Conservation (phyloP, 352 stramenopile species). For the Globisporangium rhizosaccharum region DNA sequence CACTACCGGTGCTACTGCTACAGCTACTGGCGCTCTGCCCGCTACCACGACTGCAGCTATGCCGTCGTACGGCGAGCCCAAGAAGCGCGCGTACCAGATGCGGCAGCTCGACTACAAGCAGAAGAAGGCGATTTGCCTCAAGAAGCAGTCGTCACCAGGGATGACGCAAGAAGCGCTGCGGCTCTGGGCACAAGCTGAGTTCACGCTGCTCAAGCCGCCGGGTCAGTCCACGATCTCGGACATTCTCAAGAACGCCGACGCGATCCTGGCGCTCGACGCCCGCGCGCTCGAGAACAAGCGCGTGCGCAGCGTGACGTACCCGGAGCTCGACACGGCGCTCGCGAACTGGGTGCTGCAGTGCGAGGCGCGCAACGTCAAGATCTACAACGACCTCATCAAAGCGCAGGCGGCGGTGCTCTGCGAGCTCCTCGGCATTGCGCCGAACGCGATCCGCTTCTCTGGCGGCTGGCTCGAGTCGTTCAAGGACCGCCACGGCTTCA, state of each 20-base stretch:
- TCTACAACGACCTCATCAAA: slow-evolving; percentile 3
- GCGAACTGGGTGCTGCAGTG: slow-evolving; percentile 5
- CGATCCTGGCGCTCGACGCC: not conserved
- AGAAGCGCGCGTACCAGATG: slow-evolving; percentile 4
- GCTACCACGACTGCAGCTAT: not conserved
- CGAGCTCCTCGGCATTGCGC: not conserved
- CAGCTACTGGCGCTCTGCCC: not conserved
- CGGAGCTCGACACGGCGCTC: slow-evolving; percentile 4
- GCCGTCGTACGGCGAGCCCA: not conserved
- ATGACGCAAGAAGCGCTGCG: slow-evolving; percentile 7
- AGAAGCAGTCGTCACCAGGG: slow-evolving; percentile 1
- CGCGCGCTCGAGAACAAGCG: slow-evolving; percentile 7
- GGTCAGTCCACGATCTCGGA: slow-evolving; percentile 5
- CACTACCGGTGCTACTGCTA: not conserved
- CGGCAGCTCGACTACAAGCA: slow-evolving; percentile 5
- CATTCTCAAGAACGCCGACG: slow-evolving; percentile 4
- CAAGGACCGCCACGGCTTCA: slow-evolving; percentile 7
- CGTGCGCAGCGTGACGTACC: not conserved
- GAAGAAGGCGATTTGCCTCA: slow-evolving; percentile 5
- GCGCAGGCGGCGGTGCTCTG: not conserved
- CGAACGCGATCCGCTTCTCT: slow-evolving; percentile 2
- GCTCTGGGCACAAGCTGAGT: slow-evolving; percentile 2
- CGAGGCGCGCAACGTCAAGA: slow-evolving; percentile 1
- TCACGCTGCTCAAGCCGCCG: not conserved
- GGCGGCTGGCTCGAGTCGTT: slow-evolving; percentile 8